Conservation (phyloP, 192 early-diverging fungal genomes). For the Ambispora gerdemannii region DNA sequence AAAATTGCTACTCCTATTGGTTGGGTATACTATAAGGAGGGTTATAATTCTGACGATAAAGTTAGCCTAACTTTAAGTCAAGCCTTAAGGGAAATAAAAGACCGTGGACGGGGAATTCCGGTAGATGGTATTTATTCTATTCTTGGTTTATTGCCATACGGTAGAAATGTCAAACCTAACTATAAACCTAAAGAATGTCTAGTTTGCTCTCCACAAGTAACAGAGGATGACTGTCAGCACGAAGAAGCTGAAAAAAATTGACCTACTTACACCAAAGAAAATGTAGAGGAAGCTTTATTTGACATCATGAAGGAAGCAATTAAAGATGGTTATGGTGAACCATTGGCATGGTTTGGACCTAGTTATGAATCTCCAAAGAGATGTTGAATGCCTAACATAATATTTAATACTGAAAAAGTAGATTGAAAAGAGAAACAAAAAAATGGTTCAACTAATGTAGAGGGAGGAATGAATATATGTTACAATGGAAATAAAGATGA, state of each 20-base stretch:
- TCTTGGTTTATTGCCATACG: conserved; percentile 20
- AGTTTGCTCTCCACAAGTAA: not conserved
- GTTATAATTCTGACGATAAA: not conserved
- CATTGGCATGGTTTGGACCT: not conserved
- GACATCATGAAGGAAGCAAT: not conserved
- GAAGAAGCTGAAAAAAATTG: not conserved
- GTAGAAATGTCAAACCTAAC: not conserved
- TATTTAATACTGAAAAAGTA: too few species aligned
- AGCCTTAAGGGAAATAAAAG: not conserved
- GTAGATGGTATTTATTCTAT: too few species aligned
- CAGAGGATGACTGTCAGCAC: not conserved
- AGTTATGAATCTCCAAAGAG: not conserved
- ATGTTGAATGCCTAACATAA: conserved; percentile 9
- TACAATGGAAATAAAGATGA: too few species aligned
- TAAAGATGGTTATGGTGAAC: conserved; percentile 17
- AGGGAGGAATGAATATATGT: too few species aligned
- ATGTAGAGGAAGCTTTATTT: not conserved
- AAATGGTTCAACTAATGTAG: too few species aligned
- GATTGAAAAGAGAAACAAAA: too few species aligned
- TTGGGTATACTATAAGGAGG: not conserved
- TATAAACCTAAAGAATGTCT: not conserved
- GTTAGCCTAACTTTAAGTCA: not conserved
- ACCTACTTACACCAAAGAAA: not conserved
- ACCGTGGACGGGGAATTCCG: not conserved
- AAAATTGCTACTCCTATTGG: conserved; percentile 7